These are phyloP conservation scores for Pseudomicrostroma phylloplanum DNA, from an alignment of 1,284 basidiomycete species.

Conservation along the genomic window DNA sequence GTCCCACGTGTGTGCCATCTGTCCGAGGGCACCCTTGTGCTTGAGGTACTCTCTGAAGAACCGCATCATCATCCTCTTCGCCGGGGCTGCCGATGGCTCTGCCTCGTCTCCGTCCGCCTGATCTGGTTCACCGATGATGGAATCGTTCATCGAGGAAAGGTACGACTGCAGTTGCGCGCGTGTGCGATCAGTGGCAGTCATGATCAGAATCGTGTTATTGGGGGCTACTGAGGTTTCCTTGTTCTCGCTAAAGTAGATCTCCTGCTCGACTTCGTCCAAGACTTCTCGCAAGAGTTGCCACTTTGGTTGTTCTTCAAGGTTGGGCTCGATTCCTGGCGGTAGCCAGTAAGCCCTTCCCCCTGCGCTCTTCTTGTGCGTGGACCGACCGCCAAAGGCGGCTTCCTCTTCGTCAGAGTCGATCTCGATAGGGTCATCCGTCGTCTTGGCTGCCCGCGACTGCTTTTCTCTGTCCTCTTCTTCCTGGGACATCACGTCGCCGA, in stretches of 20 bases:
- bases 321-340: slow-evolving; percentile 72
- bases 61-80: slow-evolving; percentile 65
- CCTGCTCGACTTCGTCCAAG: slow-evolving; percentile 83
- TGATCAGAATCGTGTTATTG: slow-evolving; percentile 45
- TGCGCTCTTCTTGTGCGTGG: background rate
- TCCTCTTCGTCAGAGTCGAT: slow-evolving; percentile 35
- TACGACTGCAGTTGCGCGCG: slow-evolving; percentile 38
- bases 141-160: slow-evolving; percentile 31
- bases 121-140: slow-evolving; percentile 10
- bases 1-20: slow-evolving; percentile 28
- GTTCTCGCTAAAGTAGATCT: slow-evolving; percentile 56
- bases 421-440: slow-evolving; percentile 6
- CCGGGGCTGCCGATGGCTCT: slow-evolving; percentile 30
- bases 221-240: slow-evolving; percentile 5
- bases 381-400: slow-evolving; percentile 12
- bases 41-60: slow-evolving; percentile 68
- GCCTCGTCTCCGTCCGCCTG: slow-evolving; percentile 2
- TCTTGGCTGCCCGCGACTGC: background rate
- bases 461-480: slow-evolving; percentile 1
- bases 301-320: slow-evolving; percentile 90
- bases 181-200: slow-evolving; percentile 37
- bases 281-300: slow-evolving; percentile 82
- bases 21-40: slow-evolving; percentile 67
- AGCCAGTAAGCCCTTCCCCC: slow-evolving; percentile 56
- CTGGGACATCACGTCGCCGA: slow-evolving; percentile 52